Evolutionary conservation across 495 filamentous ascomycete species (phyloP), one percentile per base, ranked within the genome.

Genomic region (Penicillium flavigenum): DNA sequence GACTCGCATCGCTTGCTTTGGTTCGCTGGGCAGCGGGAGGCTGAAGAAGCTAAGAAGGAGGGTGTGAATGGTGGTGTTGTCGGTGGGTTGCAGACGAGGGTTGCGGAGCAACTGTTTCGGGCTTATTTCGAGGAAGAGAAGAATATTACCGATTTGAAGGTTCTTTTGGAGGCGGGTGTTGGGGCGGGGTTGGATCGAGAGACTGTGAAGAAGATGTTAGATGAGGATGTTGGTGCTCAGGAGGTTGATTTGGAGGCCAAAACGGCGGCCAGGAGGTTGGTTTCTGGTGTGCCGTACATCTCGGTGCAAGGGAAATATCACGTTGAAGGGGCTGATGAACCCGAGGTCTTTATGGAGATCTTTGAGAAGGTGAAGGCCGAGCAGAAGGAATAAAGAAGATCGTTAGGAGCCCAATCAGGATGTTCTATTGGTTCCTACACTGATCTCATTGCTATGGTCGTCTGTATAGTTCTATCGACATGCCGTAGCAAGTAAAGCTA

Each of bases 251-350:
- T 70, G 41, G 88, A 92, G 69, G 88, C 88, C 20, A 65, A 72
- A 50, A 68, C 76, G 51, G 88, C 88, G 32, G 78, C 83, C 42
- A 53, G 63, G 51, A 73, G 77, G 47, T 77, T 82, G 41, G 80
- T 95, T 36, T 78, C 70, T 24, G 90, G 88, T 0, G 91, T 95
- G 57, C 91, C 90, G 1, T 81, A 88, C 66, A 92, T 90, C 63
- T 83, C 80, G 31, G 73, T 92, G 31, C 83, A 90, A 54, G 84
- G 74, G 1, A 78, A 78, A 64, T 86, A 82, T 70, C 76, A 79
- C 42, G 65, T 92, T 34, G 76, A 81, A 22, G 88, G 88, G 0
- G 88, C 86, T 0, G 82, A 89, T 69, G 85, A 89, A 56, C 71
- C 76, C 5, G 71, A 79, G 61, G 71, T 70, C 8, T 84, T 87